phyloP scores from a whole-genome alignment of 2,329 filamentous ascomycete genomes.

The Ascochyta lentis region DNA sequence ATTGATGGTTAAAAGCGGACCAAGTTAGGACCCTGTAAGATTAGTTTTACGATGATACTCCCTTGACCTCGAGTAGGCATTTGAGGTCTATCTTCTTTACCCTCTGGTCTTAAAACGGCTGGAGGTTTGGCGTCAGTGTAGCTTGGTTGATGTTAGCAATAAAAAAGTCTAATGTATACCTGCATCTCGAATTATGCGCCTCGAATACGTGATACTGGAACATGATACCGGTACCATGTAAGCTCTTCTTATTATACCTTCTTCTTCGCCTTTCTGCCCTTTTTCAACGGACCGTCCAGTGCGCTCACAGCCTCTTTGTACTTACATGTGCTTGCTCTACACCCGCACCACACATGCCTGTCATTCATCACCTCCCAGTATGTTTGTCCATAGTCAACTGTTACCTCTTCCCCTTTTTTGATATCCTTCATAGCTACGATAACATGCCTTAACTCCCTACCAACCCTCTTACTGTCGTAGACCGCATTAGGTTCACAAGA shows the following conservation, averaged over 20 bases:
- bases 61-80: slow-evolving; percentile 26
- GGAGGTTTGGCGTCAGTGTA: slow-evolving; percentile 27
- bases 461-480: background rate
- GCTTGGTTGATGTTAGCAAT: slow-evolving; percentile 30
- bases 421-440: background rate
- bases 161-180: slow-evolving; percentile 15
- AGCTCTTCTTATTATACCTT: background rate
- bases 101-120: slow-evolving; percentile 17
- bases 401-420: background rate
- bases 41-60: slow-evolving; percentile 35
- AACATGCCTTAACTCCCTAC: background rate
- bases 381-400: background rate
- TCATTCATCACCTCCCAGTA: background rate
- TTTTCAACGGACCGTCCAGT: too few species aligned
- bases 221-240: background rate
- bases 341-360: too few species aligned
- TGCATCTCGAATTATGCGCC: background rate
- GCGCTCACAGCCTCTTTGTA: too few species aligned
- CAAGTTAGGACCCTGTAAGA: slow-evolving; percentile 30
- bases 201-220: background rate
- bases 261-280: background rate
- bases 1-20: slow-evolving; percentile 27
- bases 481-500: background rate
- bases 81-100: slow-evolving; percentile 22
- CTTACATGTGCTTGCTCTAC: too few species aligned